phyloP scores from a whole-genome alignment of 225 moss, liverwort and hornwort genomes.

The Asterella californica region DNA sequence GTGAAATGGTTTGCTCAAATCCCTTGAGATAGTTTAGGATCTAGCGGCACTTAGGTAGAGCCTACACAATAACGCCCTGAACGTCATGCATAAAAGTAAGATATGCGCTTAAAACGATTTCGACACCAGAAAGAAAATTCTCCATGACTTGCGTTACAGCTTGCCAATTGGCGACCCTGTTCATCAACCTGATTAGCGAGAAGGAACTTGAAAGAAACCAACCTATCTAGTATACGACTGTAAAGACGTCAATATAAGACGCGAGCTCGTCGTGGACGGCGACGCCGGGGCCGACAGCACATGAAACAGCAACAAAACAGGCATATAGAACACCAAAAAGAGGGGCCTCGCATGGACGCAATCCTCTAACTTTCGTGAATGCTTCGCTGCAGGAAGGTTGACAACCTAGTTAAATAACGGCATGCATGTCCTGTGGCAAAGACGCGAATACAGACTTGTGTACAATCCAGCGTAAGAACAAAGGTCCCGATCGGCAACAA shows the following conservation, averaged over 20 bases:
- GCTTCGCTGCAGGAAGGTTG: constrained; percentile 1
- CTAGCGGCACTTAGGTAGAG: not conserved
- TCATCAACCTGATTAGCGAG: not conserved
- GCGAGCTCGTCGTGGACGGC: constrained; percentile 51
- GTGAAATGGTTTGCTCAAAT: not conserved
- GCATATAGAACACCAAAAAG: constrained; percentile 85
- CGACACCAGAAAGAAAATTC: not conserved
- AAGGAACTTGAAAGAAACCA: not conserved
- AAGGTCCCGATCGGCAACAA: not conserved
- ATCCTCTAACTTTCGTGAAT: constrained; percentile 4
- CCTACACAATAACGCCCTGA: not conserved
- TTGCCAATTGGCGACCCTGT: not conserved
- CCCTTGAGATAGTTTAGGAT: no score
- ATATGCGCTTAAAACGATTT: not conserved
- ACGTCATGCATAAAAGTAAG: not conserved
- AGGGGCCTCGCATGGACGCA: constrained; percentile 70
- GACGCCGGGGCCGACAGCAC: constrained; percentile 83
- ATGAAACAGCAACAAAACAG: constrained; percentile 77
- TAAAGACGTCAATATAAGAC: constrained; percentile 66
- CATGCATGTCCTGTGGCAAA: not conserved
- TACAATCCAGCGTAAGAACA: not conserved
- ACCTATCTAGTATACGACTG: constrained; percentile 22
- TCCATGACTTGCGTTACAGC: not conserved
- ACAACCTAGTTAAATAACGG: constrained; percentile 1
- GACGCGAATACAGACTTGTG: not conserved